phyloP scores from a whole-genome alignment of 768 basidiomycete species.

The Boletus vermiculosoides region DNA sequence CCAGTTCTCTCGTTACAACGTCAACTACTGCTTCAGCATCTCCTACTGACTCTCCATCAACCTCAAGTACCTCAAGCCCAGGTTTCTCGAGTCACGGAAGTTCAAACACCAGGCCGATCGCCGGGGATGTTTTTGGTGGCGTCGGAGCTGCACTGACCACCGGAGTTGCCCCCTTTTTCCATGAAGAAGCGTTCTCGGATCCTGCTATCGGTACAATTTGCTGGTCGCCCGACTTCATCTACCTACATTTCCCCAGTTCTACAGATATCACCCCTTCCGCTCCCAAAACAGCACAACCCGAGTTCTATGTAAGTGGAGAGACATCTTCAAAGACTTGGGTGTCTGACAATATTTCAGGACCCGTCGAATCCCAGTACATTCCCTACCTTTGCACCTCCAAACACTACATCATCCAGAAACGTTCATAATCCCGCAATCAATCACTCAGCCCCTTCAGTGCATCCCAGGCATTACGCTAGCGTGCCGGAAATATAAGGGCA shows the following conservation, averaged over 20 bases:
- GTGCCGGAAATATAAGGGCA: slow-evolving; percentile 24
- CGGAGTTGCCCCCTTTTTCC: slow-evolving; percentile 35
- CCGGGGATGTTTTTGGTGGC: slow-evolving; percentile 66
- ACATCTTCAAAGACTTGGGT: neutral
- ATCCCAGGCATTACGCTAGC: slow-evolving; percentile 24
- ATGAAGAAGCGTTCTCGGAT: too few relatives aligned
- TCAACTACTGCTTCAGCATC: slow-evolving; percentile 16
- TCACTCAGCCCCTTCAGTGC: slow-evolving; percentile 13
- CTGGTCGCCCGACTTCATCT: too few relatives aligned
- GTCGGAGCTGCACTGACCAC: slow-evolving; percentile 47
- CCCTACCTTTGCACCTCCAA: slow-evolving; percentile 28
- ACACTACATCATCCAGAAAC: slow-evolving; percentile 8
- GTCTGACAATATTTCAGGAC: slow-evolving; percentile 26
- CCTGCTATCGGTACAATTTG: too few relatives aligned
- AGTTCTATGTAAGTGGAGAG: too few relatives aligned
- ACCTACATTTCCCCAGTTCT: too few relatives aligned
- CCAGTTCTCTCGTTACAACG: slow-evolving; percentile 13
- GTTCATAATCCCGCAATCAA: slow-evolving; percentile 1
- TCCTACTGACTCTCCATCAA: slow-evolving; percentile 11
- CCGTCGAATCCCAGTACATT: slow-evolving; percentile 31
- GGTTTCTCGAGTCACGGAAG: slow-evolving; percentile 4
- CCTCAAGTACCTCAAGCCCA: neutral
- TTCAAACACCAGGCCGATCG: slow-evolving; percentile 52
- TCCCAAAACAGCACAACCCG: too few relatives aligned
- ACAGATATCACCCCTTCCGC: too few relatives aligned